Percentiles rank a stretch among this genome's conserved stretches.
Conservation (phyloP, 2,329 filamentous ascomycete genomes). For the Penicillium sp. region DNA sequence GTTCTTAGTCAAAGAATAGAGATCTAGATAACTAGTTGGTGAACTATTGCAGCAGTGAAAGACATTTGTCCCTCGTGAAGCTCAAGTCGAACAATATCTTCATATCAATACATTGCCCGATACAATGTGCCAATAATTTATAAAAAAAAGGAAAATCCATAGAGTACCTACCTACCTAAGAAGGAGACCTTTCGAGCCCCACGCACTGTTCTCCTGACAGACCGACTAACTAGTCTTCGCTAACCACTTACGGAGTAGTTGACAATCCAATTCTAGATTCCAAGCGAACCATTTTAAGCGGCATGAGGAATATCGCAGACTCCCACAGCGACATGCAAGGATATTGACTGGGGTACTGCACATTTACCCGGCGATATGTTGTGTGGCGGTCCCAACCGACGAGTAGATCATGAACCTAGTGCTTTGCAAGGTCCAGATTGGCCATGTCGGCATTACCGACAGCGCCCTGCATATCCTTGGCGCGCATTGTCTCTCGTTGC, state of each 20-base stretch:
- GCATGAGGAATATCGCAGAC: not conserved
- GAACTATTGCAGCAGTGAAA: too few species aligned
- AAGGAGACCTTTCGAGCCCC: too few species aligned
- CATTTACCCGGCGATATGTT: not conserved
- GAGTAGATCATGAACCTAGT: constrained; percentile 1
- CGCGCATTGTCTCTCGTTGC: not conserved
- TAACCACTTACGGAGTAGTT: too few species aligned
- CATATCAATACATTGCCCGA: too few species aligned
- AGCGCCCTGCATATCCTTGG: not conserved
- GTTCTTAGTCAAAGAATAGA: too few species aligned
- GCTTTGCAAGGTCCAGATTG: not conserved
- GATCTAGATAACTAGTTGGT: too few species aligned
- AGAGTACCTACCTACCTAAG: not conserved
- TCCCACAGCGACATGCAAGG: not conserved
- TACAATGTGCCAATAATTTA: too few species aligned
- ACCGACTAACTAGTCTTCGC: too few species aligned
- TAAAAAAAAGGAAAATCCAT: not conserved
- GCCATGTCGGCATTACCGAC: not conserved
- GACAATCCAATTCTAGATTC: not conserved
- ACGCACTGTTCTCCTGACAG: not conserved
- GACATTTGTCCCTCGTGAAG: too few species aligned
- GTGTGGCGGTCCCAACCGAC: not conserved
- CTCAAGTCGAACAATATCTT: too few species aligned
- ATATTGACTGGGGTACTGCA: constrained; percentile 1
- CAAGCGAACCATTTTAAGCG: constrained; percentile 1